A percentile compares a stretch with the other conserved stretches of the same genome.
Evolutionary conservation across 495 filamentous ascomycete genomes (phyloP).

Genomic region (Astrocystis sublimbata): DNA sequence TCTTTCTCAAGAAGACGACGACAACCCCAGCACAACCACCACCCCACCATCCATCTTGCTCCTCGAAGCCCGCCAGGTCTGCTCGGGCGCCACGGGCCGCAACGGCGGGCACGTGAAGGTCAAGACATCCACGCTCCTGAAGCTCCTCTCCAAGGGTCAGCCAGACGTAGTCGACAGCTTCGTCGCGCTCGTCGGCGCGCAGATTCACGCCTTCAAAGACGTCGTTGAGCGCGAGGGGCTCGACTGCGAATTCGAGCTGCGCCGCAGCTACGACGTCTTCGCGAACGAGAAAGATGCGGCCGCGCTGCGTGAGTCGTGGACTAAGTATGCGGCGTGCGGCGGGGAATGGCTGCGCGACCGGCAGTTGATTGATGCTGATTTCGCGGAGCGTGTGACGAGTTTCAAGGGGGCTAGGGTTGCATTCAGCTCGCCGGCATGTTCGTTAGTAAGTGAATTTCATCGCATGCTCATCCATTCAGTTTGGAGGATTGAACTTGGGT

Average conservation of each 20-base stretch:
- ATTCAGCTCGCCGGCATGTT: slow-evolving; percentile 4
- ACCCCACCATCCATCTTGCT: slow-evolving; percentile 30
- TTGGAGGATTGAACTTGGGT: too few species aligned
- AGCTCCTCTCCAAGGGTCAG: slow-evolving; percentile 35
- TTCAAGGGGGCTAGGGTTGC: background rate
- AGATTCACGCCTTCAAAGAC: slow-evolving; percentile 34
- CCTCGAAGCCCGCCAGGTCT: slow-evolving; percentile 41
- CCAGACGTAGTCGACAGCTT: slow-evolving; percentile 26
- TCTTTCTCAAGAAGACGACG: slow-evolving; percentile 7
- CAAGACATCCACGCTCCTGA: background rate
- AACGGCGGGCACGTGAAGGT: slow-evolving; percentile 45
- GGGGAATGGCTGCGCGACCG: background rate
- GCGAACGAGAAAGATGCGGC: slow-evolving; percentile 38
- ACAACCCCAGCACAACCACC: background rate
- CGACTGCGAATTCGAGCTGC: slow-evolving; percentile 33
- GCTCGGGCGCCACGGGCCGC: slow-evolving; percentile 44
- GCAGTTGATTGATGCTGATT: background rate
- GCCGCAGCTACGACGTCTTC: slow-evolving; percentile 29
- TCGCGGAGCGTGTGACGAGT: slow-evolving; percentile 1
- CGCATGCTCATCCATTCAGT: too few species aligned
- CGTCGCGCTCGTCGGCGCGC: slow-evolving; percentile 32
- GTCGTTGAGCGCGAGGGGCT: slow-evolving; percentile 38
- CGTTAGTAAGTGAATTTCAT: background rate
- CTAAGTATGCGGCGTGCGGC: background rate
- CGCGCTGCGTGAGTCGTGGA: slow-evolving; percentile 11